A percentile compares a stretch with the other conserved stretches of the same genome.
These are phyloP conservation scores for Tritrichomonas foetus DNA, from an alignment of 208 protist genomes.

Conservation along the genomic window DNA sequence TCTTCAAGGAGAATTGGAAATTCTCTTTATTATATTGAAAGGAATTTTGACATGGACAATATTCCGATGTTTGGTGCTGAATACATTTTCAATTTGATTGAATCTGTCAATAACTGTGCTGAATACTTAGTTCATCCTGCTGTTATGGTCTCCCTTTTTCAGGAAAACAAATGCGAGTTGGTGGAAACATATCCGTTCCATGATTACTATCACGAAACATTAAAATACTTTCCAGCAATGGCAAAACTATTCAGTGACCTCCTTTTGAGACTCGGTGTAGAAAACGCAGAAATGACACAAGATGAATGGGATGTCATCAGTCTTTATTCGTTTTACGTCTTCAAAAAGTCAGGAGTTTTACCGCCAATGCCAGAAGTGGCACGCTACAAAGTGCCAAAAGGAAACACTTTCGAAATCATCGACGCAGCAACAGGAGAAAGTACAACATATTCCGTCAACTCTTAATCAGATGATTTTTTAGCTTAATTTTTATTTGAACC, in stretches of 20 bases:
- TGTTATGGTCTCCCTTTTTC: background rate
- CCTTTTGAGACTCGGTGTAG: background rate
- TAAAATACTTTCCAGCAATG: background rate
- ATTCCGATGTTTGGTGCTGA: constrained; percentile 2
- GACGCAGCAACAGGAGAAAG: background rate
- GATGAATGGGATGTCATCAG: background rate
- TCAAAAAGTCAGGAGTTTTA: background rate
- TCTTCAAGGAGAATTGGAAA: background rate
- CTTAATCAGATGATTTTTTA: too few relatives aligned
- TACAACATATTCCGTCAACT: too few relatives aligned
- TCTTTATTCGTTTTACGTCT: constrained; percentile 13
- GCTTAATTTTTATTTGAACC: too few relatives aligned
- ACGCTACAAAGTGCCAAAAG: background rate
- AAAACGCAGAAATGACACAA: constrained; percentile 33
- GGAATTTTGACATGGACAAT: background rate
- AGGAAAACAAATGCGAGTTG: background rate
- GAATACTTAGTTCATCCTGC: constrained; percentile 29
- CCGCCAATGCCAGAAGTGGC: background rate
- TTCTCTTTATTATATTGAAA: background rate
- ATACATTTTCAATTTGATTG: background rate
- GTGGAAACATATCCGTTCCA: background rate
- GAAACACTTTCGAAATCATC: background rate
- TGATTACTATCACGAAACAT: background rate
- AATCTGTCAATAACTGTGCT: background rate
- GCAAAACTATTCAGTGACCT: background rate